phyloP scores from a whole-genome alignment of 495 filamentous ascomycete species.

The Talaromyces nanjingensis region DNA sequence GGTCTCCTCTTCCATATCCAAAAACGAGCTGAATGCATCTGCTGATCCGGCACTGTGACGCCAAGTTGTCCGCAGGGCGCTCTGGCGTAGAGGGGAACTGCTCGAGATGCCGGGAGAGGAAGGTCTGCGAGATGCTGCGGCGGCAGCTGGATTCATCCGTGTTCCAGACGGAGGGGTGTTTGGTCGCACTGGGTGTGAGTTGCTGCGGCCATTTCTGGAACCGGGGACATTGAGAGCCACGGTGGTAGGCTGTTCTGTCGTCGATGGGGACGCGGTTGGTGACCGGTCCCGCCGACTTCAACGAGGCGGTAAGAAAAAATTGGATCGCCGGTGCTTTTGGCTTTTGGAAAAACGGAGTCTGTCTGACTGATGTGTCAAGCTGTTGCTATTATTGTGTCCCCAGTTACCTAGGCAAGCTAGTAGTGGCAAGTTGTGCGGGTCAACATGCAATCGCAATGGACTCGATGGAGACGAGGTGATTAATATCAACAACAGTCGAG shows the following conservation, averaged over 20 bases:
- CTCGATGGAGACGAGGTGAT: background rate
- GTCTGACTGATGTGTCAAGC: background rate
- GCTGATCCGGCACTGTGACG: conserved; percentile 31
- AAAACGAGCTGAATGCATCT: conserved; percentile 37
- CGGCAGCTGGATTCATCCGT: conserved; percentile 21
- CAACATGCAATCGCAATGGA: background rate
- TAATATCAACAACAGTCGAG: background rate
- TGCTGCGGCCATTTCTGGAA: conserved; percentile 38
- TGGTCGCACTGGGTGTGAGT: conserved; percentile 38
- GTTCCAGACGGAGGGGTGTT: conserved; percentile 33
- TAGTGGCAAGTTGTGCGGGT: background rate
- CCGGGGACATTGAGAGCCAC: conserved; percentile 29
- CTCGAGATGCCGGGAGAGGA: conserved; percentile 19
- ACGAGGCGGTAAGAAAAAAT: conserved; percentile 8
- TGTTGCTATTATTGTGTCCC: background rate
- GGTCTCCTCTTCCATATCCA: conserved; percentile 41
- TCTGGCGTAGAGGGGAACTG: conserved; percentile 15
- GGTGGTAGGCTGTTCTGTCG: conserved; percentile 24
- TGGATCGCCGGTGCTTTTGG: background rate
- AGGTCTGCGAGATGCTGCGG: conserved; percentile 17
- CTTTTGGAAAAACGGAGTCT: background rate
- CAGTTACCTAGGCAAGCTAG: background rate
- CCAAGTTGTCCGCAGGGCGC: conserved; percentile 31
- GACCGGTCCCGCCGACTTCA: conserved; percentile 32
- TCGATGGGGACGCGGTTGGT: conserved; percentile 29